A percentile compares a stretch with the other conserved stretches of the same genome.
Conservation (phyloP, 2,329 filamentous ascomycete species). For the Aureobasidium subglaciale region DNA sequence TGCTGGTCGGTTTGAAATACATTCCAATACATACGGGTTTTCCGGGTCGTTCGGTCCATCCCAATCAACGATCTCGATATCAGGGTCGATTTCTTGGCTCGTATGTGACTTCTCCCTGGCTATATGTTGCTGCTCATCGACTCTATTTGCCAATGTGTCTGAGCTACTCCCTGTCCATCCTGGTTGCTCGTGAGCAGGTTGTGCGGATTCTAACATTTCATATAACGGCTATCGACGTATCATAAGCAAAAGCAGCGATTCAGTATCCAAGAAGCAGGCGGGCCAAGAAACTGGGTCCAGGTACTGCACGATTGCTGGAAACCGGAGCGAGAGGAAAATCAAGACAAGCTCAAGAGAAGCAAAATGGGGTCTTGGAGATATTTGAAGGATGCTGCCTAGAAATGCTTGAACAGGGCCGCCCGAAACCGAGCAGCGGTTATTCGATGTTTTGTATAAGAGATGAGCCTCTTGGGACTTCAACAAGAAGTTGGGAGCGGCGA, state of each 20-base stretch:
- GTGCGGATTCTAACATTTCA: neutral
- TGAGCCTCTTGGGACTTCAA: neutral
- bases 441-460: slow-evolving; percentile 11
- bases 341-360: neutral
- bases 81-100: slow-evolving; percentile 8
- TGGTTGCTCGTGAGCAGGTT: neutral
- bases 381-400: neutral
- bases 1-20: neutral
- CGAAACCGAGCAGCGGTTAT: neutral
- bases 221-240: neutral
- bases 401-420: neutral
- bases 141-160: slow-evolving; percentile 1
- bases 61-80: slow-evolving; percentile 27
- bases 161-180: neutral
- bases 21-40: slow-evolving; percentile 21
- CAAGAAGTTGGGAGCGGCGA: slow-evolving; percentile 12
- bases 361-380: neutral
- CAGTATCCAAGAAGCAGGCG: neutral
- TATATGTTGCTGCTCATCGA: slow-evolving; percentile 7
- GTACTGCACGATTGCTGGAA: neutral
- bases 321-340: neutral
- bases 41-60: slow-evolving; percentile 41
- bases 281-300: neutral
- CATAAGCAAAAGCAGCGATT: neutral
- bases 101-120: slow-evolving; percentile 2